Base-by-base conservation (phyloP, 805 yeast genomes). In the Clavispora santaluciae region DNA sequence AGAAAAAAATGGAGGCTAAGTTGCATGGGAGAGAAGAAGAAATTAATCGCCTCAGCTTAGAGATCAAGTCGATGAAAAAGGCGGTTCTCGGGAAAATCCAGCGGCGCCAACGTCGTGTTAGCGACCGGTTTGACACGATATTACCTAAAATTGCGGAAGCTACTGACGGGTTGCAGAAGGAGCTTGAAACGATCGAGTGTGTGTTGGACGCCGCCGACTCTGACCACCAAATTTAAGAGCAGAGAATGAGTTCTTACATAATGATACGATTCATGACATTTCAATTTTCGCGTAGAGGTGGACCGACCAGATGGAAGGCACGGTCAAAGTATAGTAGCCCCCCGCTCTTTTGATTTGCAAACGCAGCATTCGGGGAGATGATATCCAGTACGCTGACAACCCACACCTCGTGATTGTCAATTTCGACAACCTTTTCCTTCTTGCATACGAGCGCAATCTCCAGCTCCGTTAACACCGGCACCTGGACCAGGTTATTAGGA, bases 381-480 rank as follows among this genome's bases (percentile, higher is more conserved):
- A 84, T 75, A 30, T 83, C 83, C 26, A 69, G 63, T 4, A 91
- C 95, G 44, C 77, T 73, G 3, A 87, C 96, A 4, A 89, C 78
- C 93, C 96, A 87, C 3, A 91, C 79, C 57, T 90, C 96, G 63
- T 91, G 98, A 55, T 85, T 88, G 45, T 85, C 89, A 1, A 88
- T 82, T 9, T 59, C 58, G 38, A 84, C 71, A 4, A 73, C 76
- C 20, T 70, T 64, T 34, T 60, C 65, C 39, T 75, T 76, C 40
- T 74, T 68, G 57, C 93, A 86, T 15, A 86, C 73, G 45, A 86
- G 62, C 1, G 80, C 75, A 35, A 79, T 64, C 46, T 82, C 89
- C 24, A 79, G 72, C 18, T 74, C 68, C 17, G 65, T 66, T 42
- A 86, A 53, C 0, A 85, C 62, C 0, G 95, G 93, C 8, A 81